Conservation (phyloP, 495 filamentous ascomycete genomes). For the Aspergillus olivimuriae region DNA sequence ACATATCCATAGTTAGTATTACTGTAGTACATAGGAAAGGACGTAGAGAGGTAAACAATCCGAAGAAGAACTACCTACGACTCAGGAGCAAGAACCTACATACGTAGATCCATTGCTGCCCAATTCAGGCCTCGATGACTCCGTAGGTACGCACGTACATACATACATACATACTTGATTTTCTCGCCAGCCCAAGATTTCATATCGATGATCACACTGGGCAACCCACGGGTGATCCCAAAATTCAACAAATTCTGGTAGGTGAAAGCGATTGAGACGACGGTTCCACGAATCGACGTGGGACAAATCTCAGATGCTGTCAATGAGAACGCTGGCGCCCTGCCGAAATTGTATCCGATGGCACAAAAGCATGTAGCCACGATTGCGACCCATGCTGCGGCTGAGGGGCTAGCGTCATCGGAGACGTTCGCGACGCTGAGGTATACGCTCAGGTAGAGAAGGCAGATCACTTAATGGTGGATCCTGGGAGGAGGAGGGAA, state of each 20-base stretch:
- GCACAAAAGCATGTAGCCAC: conserved; percentile 22
- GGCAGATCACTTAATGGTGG: conserved; percentile 14
- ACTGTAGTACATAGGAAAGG: too few relatives aligned
- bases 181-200: conserved; percentile 16
- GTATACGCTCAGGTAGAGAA: conserved; percentile 16
- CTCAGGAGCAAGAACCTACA: too few relatives aligned
- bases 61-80: too few relatives aligned
- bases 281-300: conserved; percentile 12
- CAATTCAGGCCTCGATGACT: too few relatives aligned
- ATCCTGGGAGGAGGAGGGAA: conserved; percentile 18
- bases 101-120: too few relatives aligned
- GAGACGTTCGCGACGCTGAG: conserved; percentile 12
- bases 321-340: conserved; percentile 19
- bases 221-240: conserved; percentile 17
- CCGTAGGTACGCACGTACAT: too few relatives aligned
- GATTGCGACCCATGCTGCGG: conserved; percentile 17
- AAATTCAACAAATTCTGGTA: conserved; percentile 22
- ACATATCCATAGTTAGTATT: too few relatives aligned
- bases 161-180: too few relatives aligned
- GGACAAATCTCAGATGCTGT: conserved; percentile 20
- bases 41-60: too few relatives aligned
- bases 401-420: conserved; percentile 2
- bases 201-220: conserved; percentile 16
- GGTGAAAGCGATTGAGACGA: conserved; percentile 15
- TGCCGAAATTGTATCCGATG: conserved; percentile 18